These are phyloP conservation scores for Mercurialis annua DNA, from an alignment of 345 rosid genomes.

Conservation along the genomic window DNA sequence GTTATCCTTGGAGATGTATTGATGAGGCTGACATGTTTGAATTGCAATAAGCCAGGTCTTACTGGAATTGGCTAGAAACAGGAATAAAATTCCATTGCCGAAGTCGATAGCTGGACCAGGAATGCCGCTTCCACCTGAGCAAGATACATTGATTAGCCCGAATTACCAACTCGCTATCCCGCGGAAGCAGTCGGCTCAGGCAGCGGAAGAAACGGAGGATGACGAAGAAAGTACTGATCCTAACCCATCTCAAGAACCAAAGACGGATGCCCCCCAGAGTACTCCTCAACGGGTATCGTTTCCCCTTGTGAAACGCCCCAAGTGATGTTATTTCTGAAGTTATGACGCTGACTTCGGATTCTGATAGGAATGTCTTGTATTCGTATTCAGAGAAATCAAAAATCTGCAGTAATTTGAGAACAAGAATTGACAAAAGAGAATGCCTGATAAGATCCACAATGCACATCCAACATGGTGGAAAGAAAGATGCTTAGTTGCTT, in stretches of 20 bases:
- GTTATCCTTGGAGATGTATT: not conserved
- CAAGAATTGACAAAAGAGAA: not conserved
- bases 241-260: conserved; percentile 47
- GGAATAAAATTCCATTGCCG: conserved; percentile 86
- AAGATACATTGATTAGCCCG: conserved; percentile 70
- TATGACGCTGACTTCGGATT: not conserved
- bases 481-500: too few relatives aligned
- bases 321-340: conserved; percentile 15
- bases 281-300: conserved; percentile 69
- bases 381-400: not conserved
- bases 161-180: conserved; percentile 77
- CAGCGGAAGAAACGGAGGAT: conserved; percentile 73
- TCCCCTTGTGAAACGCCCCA: conserved; percentile 55
- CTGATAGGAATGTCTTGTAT: not conserved
- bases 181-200: conserved; percentile 47
- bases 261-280: conserved; percentile 38
- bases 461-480: too few relatives aligned
- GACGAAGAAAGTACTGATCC: conserved; percentile 65
- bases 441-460: not conserved
- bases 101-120: conserved; percentile 65
- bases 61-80: conserved; percentile 68
- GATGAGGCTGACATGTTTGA: not conserved
- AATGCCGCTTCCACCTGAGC: conserved; percentile 81
- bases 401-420: not conserved
- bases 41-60: conserved; percentile 42